Conservation (phyloP, 441 rosid species). For the Arabidopsis hybrid region DNA sequence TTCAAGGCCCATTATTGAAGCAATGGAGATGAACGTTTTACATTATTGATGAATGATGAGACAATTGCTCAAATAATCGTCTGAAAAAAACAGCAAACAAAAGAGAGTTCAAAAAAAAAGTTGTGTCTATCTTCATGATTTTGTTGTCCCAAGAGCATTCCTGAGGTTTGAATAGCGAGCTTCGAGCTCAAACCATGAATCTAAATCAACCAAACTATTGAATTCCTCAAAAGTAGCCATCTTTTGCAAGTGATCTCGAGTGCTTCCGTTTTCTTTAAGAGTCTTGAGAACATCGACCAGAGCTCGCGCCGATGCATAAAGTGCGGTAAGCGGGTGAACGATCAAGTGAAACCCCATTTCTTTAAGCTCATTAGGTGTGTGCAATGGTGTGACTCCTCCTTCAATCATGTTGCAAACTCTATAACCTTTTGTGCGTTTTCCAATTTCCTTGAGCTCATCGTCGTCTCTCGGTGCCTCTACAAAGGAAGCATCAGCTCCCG, state of each 20-base stretch:
- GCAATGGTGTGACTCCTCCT: slow-evolving; percentile 61
- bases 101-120: too few species aligned
- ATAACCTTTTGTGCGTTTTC: slow-evolving; percentile 49
- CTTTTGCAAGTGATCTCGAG: slow-evolving; percentile 33
- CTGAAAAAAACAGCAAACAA: too few species aligned
- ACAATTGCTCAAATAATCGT: too few species aligned
- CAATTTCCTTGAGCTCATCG: slow-evolving; percentile 55
- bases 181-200: slow-evolving; percentile 41
- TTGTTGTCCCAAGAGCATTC: slow-evolving; percentile 29
- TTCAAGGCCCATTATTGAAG: neutral
- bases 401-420: slow-evolving; percentile 61
- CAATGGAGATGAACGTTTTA: too few species aligned
- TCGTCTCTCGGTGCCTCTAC: slow-evolving; percentile 61
- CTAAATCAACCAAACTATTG: slow-evolving; percentile 36
- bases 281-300: slow-evolving; percentile 41
- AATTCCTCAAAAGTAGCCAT: slow-evolving; percentile 43
- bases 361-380: slow-evolving; percentile 55
- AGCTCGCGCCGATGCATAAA: slow-evolving; percentile 42
- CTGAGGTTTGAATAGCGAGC: slow-evolving; percentile 42
- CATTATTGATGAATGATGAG: too few species aligned
- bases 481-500: slow-evolving; percentile 62
- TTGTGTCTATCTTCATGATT: too few species aligned
- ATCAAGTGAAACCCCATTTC: slow-evolving; percentile 60
- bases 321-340: slow-evolving; percentile 48
- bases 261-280: slow-evolving; percentile 42